These are phyloP conservation scores for Rosa persica DNA, from an alignment of 306 rosid genomes.

Conservation along the genomic window DNA sequence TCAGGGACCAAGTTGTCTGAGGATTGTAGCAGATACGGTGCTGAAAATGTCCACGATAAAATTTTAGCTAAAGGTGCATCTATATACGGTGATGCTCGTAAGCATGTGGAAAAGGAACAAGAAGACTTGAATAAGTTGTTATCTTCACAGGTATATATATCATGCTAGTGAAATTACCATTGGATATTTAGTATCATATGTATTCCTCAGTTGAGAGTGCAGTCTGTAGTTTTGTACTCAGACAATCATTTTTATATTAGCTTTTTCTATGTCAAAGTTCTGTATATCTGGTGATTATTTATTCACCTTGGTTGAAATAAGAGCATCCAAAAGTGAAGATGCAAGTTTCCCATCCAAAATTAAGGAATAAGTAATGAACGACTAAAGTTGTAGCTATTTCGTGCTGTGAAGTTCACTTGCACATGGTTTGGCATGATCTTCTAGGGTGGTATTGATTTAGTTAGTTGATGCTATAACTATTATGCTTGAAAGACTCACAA, in stretches of 20 bases:
- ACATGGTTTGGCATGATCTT: background rate
- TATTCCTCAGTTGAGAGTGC: background rate
- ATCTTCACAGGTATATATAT: slow-evolving; percentile 60
- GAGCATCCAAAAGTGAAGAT: background rate
- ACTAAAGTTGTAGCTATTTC: background rate
- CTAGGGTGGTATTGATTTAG: background rate
- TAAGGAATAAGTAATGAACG: background rate
- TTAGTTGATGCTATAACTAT: background rate
- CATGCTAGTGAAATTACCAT: background rate
- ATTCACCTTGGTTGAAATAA: background rate
- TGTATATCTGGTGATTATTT: background rate
- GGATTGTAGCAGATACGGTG: slow-evolving; percentile 96
- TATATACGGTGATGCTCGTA: slow-evolving; percentile 89
- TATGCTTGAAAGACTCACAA: background rate
- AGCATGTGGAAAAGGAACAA: slow-evolving; percentile 96
- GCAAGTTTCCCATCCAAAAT: background rate
- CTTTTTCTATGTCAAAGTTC: background rate
- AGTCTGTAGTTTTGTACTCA: background rate
- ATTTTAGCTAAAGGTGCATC: slow-evolving; percentile 94
- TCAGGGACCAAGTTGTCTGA: slow-evolving; percentile 96
- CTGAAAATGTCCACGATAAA: slow-evolving; percentile 69
- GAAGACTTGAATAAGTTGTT: slow-evolving; percentile 78
- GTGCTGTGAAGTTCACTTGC: background rate
- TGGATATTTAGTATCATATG: background rate
- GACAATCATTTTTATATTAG: background rate